A percentile compares a stretch with the other conserved stretches of the same genome.
Evolutionary conservation across 495 filamentous ascomycete genomes (phyloP).

Genomic region (Neurospora tetrasperma): DNA sequence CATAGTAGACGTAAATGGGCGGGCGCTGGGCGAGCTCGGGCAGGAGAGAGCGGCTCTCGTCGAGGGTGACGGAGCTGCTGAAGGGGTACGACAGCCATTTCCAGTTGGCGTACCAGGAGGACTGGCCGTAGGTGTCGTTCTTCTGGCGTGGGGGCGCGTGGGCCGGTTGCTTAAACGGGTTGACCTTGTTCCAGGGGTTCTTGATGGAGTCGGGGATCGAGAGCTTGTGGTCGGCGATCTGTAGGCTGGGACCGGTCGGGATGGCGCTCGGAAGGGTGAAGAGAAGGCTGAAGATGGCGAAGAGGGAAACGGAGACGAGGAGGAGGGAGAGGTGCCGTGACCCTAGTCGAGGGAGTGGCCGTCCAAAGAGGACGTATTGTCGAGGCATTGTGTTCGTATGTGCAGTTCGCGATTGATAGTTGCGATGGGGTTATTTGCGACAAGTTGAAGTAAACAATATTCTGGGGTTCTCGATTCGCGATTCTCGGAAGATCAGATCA

Average conservation of each 20-base stretch:
- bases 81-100: constrained; percentile 79
- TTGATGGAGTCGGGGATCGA: constrained; percentile 35
- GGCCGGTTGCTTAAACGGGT: constrained; percentile 56
- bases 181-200: constrained; percentile 34
- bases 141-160: constrained; percentile 65
- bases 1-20: constrained; percentile 89
- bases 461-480: background rate
- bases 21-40: constrained; percentile 64
- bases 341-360: constrained; percentile 31
- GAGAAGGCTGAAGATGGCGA: constrained; percentile 37
- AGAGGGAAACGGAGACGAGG: constrained; percentile 30
- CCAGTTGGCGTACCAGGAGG: constrained; percentile 79
- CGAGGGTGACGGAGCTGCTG: constrained; percentile 72
- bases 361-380: constrained; percentile 37
- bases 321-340: constrained; percentile 37
- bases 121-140: constrained; percentile 67
- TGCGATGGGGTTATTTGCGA: background rate
- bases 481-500: background rate
- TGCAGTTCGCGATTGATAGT: background rate
- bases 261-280: constrained; percentile 37
- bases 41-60: constrained; percentile 78
- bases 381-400: constrained; percentile 35
- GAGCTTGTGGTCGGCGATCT: constrained; percentile 28
- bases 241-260: constrained; percentile 25
- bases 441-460: background rate